A percentile compares a stretch with the other conserved stretches of the same genome.
These are phyloP conservation scores for Beauveria pseudobassiana DNA, from an alignment of 2,329 filamentous ascomycete genomes.

Conservation along the genomic window DNA sequence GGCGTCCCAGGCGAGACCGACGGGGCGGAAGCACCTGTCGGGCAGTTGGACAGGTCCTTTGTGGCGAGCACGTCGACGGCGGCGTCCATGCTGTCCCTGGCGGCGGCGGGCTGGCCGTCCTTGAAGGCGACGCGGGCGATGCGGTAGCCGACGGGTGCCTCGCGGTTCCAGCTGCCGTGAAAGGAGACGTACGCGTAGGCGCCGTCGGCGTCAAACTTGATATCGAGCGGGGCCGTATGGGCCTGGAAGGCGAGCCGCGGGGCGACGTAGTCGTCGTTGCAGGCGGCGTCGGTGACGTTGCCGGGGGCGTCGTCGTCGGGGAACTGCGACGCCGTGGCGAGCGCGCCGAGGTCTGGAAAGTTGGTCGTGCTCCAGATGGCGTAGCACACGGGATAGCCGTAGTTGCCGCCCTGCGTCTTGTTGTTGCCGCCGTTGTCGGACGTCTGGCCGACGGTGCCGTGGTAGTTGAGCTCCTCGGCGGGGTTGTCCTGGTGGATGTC, in stretches of 20 bases:
- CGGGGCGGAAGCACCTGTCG: slow-evolving; percentile 54
- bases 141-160: slow-evolving; percentile 38
- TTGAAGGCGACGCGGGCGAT: slow-evolving; percentile 34
- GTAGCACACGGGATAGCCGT: slow-evolving; percentile 65
- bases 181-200: slow-evolving; percentile 60
- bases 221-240: slow-evolving; percentile 65
- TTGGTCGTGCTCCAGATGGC: slow-evolving; percentile 51
- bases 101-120: slow-evolving; percentile 33
- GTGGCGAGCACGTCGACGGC: slow-evolving; percentile 49
- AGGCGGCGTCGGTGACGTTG: slow-evolving; percentile 35
- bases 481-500: slow-evolving; percentile 64
- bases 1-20: slow-evolving; percentile 46
- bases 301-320: slow-evolving; percentile 25
- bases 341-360: slow-evolving; percentile 31
- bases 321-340: slow-evolving; percentile 45
- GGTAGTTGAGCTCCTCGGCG: slow-evolving; percentile 66
- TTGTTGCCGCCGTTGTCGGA: slow-evolving; percentile 13
- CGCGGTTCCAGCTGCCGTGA: slow-evolving; percentile 58
- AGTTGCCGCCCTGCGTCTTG: slow-evolving; percentile 41
- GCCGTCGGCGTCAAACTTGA: slow-evolving; percentile 55
- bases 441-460: slow-evolving; percentile 45
- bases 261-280: slow-evolving; percentile 33
- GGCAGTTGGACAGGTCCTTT: slow-evolving; percentile 43
- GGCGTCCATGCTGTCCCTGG: slow-evolving; percentile 36
- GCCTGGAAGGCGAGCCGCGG: slow-evolving; percentile 53